Percentiles rank a stretch among this genome's conserved stretches.
Evolutionary conservation across 768 basidiomycete species (phyloP).

Genomic region (Psilocybe tampanensis): DNA sequence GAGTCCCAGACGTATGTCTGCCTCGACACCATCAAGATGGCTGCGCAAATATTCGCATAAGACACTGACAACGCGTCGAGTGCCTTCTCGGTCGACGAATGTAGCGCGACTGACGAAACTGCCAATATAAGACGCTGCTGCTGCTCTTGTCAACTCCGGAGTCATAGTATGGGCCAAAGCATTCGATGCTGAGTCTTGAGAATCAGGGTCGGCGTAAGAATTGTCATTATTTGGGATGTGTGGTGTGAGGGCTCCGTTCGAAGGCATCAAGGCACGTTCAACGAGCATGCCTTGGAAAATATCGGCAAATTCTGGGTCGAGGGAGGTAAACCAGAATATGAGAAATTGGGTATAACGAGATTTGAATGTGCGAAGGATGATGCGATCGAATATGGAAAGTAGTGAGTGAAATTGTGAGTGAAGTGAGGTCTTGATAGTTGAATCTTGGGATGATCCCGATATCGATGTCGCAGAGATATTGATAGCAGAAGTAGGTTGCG

Average conservation of each 20-base stretch:
- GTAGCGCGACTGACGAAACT: constrained; percentile 88
- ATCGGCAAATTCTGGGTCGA: constrained; percentile 87
- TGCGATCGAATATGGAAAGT: constrained; percentile 90
- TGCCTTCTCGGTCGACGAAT: constrained; percentile 77
- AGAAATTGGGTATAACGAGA: constrained; percentile 98
- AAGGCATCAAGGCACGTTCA: constrained; percentile 76
- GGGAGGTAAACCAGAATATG: constrained; percentile 92
- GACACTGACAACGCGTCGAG: constrained; percentile 75
- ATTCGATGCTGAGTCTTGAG: constrained; percentile 14
- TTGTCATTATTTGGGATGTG: not conserved
- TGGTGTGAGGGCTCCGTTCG: constrained; percentile 15
- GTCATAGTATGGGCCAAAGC: constrained; percentile 32
- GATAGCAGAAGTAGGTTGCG: not conserved
- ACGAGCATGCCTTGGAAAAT: constrained; percentile 95
- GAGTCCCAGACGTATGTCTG: constrained; percentile 42
- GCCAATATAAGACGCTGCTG: constrained; percentile 93
- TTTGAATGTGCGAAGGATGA: constrained; percentile 93
- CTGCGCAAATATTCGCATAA: constrained; percentile 83
- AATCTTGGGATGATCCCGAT: constrained; percentile 5
- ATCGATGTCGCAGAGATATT: constrained; percentile 9
- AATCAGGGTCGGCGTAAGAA: not conserved
- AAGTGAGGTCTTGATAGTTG: constrained; percentile 18
- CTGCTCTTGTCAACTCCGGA: constrained; percentile 82
- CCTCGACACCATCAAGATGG: constrained; percentile 75
- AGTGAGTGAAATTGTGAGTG: constrained; percentile 82